Evolutionary conservation across 2,329 filamentous ascomycete genomes (phyloP), one percentile per base, ranked within the genome.

Genomic region (Colletotrichum tropicale): DNA sequence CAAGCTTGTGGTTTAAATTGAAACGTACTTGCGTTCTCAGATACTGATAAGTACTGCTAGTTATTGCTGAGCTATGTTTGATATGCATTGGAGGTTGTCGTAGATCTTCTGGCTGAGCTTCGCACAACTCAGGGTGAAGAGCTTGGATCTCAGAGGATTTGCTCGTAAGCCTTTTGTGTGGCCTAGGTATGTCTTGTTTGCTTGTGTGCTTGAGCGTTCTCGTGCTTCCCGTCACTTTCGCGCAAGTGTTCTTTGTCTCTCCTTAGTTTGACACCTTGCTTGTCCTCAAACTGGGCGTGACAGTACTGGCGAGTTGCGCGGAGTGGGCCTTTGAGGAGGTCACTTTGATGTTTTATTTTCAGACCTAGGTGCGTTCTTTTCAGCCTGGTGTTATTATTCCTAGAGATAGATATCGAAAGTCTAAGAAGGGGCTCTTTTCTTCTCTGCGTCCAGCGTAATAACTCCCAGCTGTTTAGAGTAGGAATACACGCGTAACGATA

Each of bases 121-220:
- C 9, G 9, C 38, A n/a, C 2, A 10, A 10, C 18, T 12, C 1
- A 0, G 9, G 3, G 18, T 2, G 2, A 1, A n/a, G 9, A 48
- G 18, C 38, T 48, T 6, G 9, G 9, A 4, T 3, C 38, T 48
- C 2, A 48, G 18, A 12, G 18, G 18, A 36, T n/a, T 10, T 48
- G 38, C 18, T n/a, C 3, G 1, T n/a, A 3, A 1, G 9, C 38
- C 3, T 43, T 43, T 5, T 18, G 15, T 18, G 18, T 43, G 8
- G 36, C 0, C 16, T 43, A 5, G 3, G 2, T 48, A 12, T n/a
- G 10, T 48, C 9, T n/a, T 48, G 38, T 48, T n/a, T 48, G 10
- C 18, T 48, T 21, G 0, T 21, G n/a, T 0, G 3, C 10, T 4
- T 12, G 3, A 7, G 18, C 43, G 6, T 3, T 13, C 43, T 52